These are phyloP conservation scores for Rutidosis leptorrhynchoides DNA, from an alignment of 129 eudicot genomes.

Conservation along the genomic window DNA sequence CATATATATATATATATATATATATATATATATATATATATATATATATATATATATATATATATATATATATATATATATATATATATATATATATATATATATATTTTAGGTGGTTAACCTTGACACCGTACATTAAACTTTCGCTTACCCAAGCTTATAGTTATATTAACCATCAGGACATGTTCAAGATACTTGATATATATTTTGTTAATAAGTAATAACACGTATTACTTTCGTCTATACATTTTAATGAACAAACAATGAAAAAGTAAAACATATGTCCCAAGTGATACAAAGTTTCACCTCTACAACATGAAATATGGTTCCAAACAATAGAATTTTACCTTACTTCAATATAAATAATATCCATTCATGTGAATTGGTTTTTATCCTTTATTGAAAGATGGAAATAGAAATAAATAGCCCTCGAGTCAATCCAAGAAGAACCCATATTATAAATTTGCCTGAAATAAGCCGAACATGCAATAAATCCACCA, in stretches of 20 bases:
- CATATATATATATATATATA: no score
- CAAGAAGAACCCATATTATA: conserved; percentile 45
- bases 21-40: no score
- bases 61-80: no score
- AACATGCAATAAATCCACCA: conserved; percentile 29
- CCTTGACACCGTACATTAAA: no score
- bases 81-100: no score
- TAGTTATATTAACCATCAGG: background rate
- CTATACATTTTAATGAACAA: background rate
- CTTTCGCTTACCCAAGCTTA: no score
- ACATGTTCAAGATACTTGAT: background rate
- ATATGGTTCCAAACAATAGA: conserved; percentile 3
- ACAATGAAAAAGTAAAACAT: background rate
- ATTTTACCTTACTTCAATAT: conserved; percentile 14
- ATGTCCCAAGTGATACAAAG: background rate
- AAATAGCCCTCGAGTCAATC: conserved; percentile 39
- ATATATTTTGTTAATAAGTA: background rate
- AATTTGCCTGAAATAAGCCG: conserved; percentile 34
- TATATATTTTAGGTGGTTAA: background rate
- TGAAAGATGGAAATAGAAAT: conserved; percentile 41
- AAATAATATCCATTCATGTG: conserved; percentile 27
- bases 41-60: no score
- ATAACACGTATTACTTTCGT: background rate
- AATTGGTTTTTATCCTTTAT: conserved; percentile 29
- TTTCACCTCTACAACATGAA: conserved; percentile 5